A percentile compares a stretch with the other conserved stretches of the same genome.
Evolutionary conservation across 257 asterid species (phyloP).

Genomic region (Capsicum chinense): DNA sequence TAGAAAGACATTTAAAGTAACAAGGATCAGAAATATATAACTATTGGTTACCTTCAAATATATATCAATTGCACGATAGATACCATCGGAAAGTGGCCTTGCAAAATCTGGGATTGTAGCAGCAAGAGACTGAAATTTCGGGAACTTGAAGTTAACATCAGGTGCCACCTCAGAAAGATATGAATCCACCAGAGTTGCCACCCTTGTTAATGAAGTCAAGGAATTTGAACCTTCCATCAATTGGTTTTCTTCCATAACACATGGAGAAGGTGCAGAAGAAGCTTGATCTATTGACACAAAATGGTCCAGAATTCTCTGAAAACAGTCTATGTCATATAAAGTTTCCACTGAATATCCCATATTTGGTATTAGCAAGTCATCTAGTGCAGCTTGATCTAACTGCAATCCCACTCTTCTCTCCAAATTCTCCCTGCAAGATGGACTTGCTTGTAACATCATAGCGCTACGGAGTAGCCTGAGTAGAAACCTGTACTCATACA

Average conservation of each 20-base stretch:
- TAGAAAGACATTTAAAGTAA: neutral
- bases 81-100: slow-evolving; percentile 74
- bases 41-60: slow-evolving; percentile 67
- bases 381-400: slow-evolving; percentile 29
- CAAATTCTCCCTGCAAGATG: slow-evolving; percentile 34
- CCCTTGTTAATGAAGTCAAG: slow-evolving; percentile 65
- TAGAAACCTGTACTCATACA: slow-evolving; percentile 1
- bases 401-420: slow-evolving; percentile 36
- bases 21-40: neutral
- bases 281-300: slow-evolving; percentile 30
- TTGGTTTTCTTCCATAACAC: slow-evolving; percentile 28
- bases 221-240: slow-evolving; percentile 38
- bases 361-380: slow-evolving; percentile 30
- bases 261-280: slow-evolving; percentile 28
- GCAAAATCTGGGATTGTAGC: slow-evolving; percentile 88
- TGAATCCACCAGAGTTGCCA: slow-evolving; percentile 77
- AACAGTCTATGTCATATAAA: slow-evolving; percentile 31
- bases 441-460: slow-evolving; percentile 37
- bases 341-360: slow-evolving; percentile 35
- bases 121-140: slow-evolving; percentile 75
- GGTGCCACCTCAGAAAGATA: slow-evolving; percentile 89
- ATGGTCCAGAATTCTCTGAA: slow-evolving; percentile 34
- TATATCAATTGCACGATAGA: slow-evolving; percentile 85
- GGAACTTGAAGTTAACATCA: slow-evolving; percentile 69
- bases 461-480: slow-evolving; percentile 28